These are phyloP conservation scores for Eucalyptus pauciflora DNA, from an alignment of 345 rosid genomes.

Conservation along the genomic window DNA sequence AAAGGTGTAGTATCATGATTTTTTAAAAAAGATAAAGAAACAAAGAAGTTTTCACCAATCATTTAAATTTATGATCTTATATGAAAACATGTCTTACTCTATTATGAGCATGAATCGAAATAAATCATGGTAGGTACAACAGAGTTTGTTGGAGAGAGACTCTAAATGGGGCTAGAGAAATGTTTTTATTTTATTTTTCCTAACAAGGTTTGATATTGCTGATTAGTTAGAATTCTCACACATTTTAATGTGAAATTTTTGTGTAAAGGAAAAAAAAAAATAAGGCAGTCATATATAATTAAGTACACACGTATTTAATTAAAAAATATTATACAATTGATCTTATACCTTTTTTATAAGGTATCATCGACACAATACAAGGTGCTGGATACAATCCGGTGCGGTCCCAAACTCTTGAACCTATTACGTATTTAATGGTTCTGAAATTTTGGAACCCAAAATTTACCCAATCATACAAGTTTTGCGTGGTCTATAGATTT, in stretches of 20 bases:
- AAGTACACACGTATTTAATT: background rate
- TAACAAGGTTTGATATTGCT: background rate
- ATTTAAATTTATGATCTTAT: background rate
- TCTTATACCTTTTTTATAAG: background rate
- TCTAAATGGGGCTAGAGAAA: background rate
- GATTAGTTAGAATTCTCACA: background rate
- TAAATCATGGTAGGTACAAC: background rate
- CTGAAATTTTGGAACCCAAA: background rate
- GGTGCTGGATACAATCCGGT: rapidly evolving
- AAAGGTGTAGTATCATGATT: background rate
- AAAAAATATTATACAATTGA: background rate
- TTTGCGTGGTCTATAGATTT: rapidly evolving
- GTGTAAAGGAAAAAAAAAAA: background rate
- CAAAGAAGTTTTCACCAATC: background rate
- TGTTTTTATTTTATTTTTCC: background rate
- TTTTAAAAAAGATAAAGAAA: background rate
- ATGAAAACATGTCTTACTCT: background rate
- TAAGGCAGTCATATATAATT: background rate
- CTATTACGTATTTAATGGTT: background rate
- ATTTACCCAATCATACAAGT: background rate
- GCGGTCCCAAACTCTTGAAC: rapidly evolving
- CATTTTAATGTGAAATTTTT: background rate
- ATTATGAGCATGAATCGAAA: background rate
- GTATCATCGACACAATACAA: background rate
- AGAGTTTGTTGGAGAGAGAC: background rate